phyloP scores from a whole-genome alignment of 192 early-diverging fungal species.

The Coemansia sp. region DNA sequence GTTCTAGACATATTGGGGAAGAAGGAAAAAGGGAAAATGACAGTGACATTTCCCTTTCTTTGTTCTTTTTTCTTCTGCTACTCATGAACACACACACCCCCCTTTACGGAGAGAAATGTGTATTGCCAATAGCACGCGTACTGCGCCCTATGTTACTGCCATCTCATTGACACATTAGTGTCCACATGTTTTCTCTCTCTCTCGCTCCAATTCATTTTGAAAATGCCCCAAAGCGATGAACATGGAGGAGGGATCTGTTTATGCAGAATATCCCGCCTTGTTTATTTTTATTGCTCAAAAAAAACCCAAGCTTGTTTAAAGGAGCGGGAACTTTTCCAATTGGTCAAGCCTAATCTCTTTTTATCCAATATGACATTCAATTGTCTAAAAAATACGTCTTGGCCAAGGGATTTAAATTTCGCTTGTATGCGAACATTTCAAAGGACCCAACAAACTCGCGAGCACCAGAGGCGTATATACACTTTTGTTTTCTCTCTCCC shows the following conservation, averaged over 20 bases:
- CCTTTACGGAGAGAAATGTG: neutral
- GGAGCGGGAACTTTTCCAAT: neutral
- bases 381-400: conserved; percentile 1
- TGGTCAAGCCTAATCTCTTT: conserved; percentile 3
- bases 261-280: conserved; percentile 4
- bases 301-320: neutral
- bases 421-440: conserved; percentile 5
- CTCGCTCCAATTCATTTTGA: neutral
- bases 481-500: neutral
- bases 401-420: neutral
- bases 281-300: neutral
- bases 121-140: conserved; percentile 7
- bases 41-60: conserved; percentile 2
- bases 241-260: conserved; percentile 3
- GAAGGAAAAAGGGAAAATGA: neutral
- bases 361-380: conserved; percentile 2
- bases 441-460: neutral
- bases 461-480: neutral
- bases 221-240: neutral
- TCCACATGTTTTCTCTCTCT: conserved; percentile 2
- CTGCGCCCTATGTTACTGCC: conserved; percentile 6
- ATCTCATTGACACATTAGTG: neutral
- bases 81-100: neutral
- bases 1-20: conserved; percentile 6
- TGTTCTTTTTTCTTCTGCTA: neutral